Conservation (phyloP, 768 basidiomycete genomes). For the Melanogaster broomeanus region DNA sequence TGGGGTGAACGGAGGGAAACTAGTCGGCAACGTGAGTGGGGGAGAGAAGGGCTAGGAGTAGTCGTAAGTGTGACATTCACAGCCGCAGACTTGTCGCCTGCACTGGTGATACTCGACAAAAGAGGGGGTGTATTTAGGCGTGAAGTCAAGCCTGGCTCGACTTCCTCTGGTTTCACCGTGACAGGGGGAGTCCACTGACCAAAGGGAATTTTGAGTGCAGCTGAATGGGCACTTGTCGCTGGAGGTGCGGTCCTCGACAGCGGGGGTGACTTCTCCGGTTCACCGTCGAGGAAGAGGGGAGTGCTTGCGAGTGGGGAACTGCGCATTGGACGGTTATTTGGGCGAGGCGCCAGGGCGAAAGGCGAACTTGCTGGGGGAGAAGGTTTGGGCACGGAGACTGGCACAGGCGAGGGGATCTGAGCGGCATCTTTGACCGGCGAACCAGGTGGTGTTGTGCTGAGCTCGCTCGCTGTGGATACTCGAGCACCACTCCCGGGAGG, state of each 20-base stretch:
- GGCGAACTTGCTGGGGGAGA: constrained; percentile 32
- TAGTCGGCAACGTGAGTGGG: constrained; percentile 8
- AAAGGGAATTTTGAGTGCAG: constrained; percentile 42
- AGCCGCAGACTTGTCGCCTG: constrained; percentile 10
- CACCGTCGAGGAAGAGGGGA: constrained; percentile 48
- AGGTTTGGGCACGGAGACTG: constrained; percentile 15
- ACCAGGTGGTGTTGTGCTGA: constrained; percentile 64
- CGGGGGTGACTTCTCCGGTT: constrained; percentile 14
- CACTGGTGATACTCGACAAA: constrained; percentile 32
- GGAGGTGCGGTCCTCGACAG: constrained; percentile 22
- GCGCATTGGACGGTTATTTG: constrained; percentile 56
- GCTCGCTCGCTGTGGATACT: constrained; percentile 38
- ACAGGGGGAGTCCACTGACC: constrained; percentile 33
- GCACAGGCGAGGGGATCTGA: constrained; percentile 10
- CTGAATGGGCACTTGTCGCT: constrained; percentile 31
- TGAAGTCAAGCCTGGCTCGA: constrained; percentile 18
- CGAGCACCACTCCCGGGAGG: constrained; percentile 16
- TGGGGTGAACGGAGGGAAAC: constrained; percentile 9
- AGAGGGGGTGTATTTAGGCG: constrained; percentile 55
- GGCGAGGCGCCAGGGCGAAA: constrained; percentile 50
- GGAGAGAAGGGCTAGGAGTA: constrained; percentile 6
- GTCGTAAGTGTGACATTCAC: constrained; percentile 6
- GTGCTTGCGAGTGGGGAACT: constrained; percentile 74
- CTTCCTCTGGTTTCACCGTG: constrained; percentile 13
- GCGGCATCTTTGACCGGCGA: constrained; percentile 53